Conservation (phyloP, 176 grass and related monocot species). For the Guadua angustifolia region DNA sequence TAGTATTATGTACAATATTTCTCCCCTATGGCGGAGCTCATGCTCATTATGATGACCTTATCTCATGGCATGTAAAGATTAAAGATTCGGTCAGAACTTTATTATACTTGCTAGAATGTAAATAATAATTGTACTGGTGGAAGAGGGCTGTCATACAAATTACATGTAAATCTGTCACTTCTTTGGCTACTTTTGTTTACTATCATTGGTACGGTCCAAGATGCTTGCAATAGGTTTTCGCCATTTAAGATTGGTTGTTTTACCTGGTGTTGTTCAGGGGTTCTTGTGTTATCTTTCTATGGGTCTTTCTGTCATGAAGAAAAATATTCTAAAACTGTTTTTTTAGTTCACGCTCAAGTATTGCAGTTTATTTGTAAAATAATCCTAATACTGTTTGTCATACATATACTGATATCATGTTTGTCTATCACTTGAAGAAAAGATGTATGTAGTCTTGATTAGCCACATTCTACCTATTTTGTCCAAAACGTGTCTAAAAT, state of each 20-base stretch:
- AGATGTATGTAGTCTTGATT: not conserved
- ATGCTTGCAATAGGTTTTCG: slow-evolving; percentile 15
- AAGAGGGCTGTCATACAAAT: slow-evolving; percentile 32
- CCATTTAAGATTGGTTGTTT: slow-evolving; percentile 30
- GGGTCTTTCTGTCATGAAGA: not conserved
- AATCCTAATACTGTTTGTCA: not conserved
- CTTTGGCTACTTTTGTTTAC: slow-evolving; percentile 18
- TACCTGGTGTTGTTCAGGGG: not conserved
- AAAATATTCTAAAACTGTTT: slow-evolving; percentile 12
- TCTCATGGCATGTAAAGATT: slow-evolving; percentile 51
- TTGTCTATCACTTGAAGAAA: slow-evolving; percentile 30
- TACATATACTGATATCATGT: not conserved
- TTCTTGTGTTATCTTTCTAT: slow-evolving; percentile 24
- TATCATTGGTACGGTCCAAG: not conserved
- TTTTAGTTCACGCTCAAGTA: not conserved
- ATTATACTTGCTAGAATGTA: slow-evolving; percentile 51
- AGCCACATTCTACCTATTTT: slow-evolving; percentile 14
- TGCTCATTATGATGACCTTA: slow-evolving; percentile 38
- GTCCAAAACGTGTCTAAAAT: slow-evolving; percentile 5
- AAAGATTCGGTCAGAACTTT: slow-evolving; percentile 26
- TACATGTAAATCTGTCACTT: slow-evolving; percentile 27
- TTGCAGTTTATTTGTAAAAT: slow-evolving; percentile 1
- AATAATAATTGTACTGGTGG: slow-evolving; percentile 39
- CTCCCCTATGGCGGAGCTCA: slow-evolving; percentile 10
- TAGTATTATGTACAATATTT: slow-evolving; percentile 46